Conservation (phyloP, 176 grass and related monocot genomes). For the Raddia guianensis region DNA sequence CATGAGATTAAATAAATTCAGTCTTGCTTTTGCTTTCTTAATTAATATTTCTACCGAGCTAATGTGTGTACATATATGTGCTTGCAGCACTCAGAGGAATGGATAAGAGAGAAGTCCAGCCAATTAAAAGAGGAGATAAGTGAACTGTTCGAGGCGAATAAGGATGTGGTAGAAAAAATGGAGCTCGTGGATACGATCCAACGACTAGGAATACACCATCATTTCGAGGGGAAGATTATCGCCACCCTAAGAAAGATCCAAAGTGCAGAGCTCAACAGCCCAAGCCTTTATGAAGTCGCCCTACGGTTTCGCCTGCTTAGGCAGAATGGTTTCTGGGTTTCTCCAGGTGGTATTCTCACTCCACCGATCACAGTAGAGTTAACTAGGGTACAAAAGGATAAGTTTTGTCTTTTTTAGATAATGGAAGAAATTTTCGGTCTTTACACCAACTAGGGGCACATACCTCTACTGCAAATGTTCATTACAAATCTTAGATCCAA, state of each 20-base stretch:
- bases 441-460: no score
- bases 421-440: no score
- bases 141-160: not conserved
- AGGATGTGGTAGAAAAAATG: not conserved
- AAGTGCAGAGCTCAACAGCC: not conserved
- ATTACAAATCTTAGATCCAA: no score
- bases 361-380: no score
- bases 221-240: not conserved
- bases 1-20: not conserved
- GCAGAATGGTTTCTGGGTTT: not conserved
- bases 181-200: not conserved
- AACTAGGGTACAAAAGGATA: no score
- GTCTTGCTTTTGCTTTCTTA: not conserved
- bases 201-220: not conserved
- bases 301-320: not conserved
- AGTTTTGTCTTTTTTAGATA: no score
- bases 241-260: not conserved
- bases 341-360: not conserved
- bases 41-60: not conserved
- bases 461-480: no score
- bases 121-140: not conserved
- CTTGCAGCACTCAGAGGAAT: not conserved
- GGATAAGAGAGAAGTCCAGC: not conserved
- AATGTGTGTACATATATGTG: not conserved
- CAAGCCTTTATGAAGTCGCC: not conserved